Evolutionary conservation across 2,329 filamentous ascomycete species (phyloP), one percentile per base, ranked within the genome.

Genomic region (Dactylellina cionopaga): DNA sequence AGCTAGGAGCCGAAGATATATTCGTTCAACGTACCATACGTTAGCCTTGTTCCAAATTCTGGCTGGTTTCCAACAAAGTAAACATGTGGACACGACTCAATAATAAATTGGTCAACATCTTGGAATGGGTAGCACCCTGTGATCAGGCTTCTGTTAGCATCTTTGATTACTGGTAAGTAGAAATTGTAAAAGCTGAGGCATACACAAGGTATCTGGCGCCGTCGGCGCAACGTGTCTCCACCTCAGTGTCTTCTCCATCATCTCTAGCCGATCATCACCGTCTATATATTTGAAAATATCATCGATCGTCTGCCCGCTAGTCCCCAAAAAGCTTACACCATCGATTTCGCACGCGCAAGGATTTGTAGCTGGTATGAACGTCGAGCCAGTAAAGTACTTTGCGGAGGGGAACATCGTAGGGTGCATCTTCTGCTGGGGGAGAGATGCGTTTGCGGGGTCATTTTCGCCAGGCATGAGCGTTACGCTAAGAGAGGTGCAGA

Each of bases 81-180:
- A 29, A 99, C 83, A 78, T 99, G 94, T 1, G 95, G 95, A 74
- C 92, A 96, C 4, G 15, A 6, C 74, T 89, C 87, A 77, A 99
- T 85, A 43, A 98, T 90, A 78, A 98, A 96, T 0, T 92, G 92
- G 78, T 99, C 96, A 52, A 92, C 87, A 15, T 95, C 91, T 80
- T 98, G 93, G 81, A 96, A 99, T 0, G 95, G 95, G 79, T 98
- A 99, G 78, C 91, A 93, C 91, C 92, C 92, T 93, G 71, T 13
- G 37, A 64, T 29, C 46, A 79, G 64, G 46, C 39, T 29, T 13
- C 1, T 27, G 24, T 41, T 47, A 39, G 25, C 7, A 52, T 11
- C 9, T 52, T 10, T n/a, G n/a, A n/a, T n/a, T 9, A 24, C 17
- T 19, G 76, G 71, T 3, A 52, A 37, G 17, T 46, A 17, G 63